phyloP scores from a whole-genome alignment of 345 rosid species.

The Firmiana major region DNA sequence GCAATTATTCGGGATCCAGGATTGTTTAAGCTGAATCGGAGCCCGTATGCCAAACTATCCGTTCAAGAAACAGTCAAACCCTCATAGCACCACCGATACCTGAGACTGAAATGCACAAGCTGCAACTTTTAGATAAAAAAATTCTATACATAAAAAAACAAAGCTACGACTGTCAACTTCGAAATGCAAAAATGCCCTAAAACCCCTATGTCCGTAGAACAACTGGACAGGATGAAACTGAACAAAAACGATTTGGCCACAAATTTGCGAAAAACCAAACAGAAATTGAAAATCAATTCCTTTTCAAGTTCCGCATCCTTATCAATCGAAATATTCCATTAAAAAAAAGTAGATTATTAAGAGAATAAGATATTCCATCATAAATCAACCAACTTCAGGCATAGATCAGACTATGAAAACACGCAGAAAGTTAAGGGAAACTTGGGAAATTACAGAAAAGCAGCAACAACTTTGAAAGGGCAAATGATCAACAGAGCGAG shows the following conservation, averaged over 20 bases:
- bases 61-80: background rate
- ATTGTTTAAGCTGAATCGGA: constrained; percentile 7
- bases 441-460: constrained; percentile 4
- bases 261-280: background rate
- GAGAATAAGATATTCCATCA: background rate
- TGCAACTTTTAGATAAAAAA: background rate
- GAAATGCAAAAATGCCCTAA: background rate
- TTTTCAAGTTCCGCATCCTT: background rate
- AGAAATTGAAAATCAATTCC: background rate
- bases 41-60: constrained; percentile 9
- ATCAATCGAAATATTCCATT: background rate
- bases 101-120: background rate
- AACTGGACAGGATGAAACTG: background rate
- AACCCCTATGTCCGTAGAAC: background rate
- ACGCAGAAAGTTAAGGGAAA: background rate
- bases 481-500: constrained; percentile 2
- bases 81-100: background rate
- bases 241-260: background rate
- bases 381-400: constrained; percentile 3
- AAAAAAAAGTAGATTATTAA: background rate
- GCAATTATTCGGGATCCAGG: constrained; percentile 16
- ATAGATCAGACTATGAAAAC: constrained; percentile 15
- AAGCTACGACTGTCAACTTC: background rate
- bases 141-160: background rate
- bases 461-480: background rate